phyloP scores from a whole-genome alignment of 148 eudicot genomes.

The Diospyros kaki region DNA sequence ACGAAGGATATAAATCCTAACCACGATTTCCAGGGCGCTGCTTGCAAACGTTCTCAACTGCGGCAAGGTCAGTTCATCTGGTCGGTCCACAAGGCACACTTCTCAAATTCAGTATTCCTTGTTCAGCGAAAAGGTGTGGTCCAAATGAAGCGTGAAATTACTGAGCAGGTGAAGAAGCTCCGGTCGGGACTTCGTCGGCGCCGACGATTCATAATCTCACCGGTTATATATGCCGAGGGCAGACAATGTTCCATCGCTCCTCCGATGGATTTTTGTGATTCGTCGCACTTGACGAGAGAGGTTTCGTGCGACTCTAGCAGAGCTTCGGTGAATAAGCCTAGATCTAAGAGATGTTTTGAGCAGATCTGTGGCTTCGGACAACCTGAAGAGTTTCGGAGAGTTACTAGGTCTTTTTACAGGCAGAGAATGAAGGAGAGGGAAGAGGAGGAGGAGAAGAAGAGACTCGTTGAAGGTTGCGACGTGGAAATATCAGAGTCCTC shows the following conservation, averaged over 20 bases:
- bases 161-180: conserved; percentile 37
- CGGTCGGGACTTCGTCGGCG: conserved; percentile 72
- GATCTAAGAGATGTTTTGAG: conserved; percentile 16
- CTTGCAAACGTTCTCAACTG: too few relatives aligned
- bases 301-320: conserved; percentile 57
- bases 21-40: too few relatives aligned
- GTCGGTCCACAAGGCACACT: too few relatives aligned
- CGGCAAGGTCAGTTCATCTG: too few relatives aligned
- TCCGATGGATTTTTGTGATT: conserved; percentile 21
- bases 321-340: conserved; percentile 26
- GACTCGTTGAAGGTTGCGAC: conserved; percentile 15
- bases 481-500: conserved; percentile 52
- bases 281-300: conserved; percentile 18
- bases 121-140: neutral
- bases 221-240: conserved; percentile 22
- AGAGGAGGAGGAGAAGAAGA: conserved; percentile 16
- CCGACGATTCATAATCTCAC: conserved; percentile 48
- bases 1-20: too few relatives aligned
- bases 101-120: too few relatives aligned
- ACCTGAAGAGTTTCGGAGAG: conserved; percentile 25
- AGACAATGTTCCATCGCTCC: neutral
- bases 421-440: conserved; percentile 22
- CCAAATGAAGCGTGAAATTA: conserved; percentile 10
- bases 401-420: conserved; percentile 25
- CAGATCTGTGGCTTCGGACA: conserved; percentile 8